Evolutionary conservation across 768 basidiomycete species (phyloP), one percentile per base, ranked within the genome.

Genomic region (Naematelia aurantialba): DNA sequence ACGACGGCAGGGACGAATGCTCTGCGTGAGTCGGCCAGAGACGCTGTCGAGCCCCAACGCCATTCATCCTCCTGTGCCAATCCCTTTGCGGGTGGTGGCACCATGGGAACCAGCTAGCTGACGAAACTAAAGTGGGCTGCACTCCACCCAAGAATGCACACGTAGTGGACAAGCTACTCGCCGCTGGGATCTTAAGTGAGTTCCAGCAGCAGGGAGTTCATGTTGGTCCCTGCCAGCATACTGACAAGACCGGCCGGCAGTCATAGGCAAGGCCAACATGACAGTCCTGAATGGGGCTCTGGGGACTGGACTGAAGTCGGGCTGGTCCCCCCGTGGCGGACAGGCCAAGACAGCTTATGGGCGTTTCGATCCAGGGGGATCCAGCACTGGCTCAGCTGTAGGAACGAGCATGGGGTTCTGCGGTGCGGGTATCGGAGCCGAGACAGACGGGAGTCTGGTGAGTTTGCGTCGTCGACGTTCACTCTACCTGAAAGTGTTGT

Each of bases 201-300:
- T 39, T n/a, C n/a, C n/a, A n/a, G n/a, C n/a, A n/a, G n/a, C n/a
- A n/a, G n/a, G n/a, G n/a, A n/a, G n/a, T n/a, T n/a, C n/a, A n/a
- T n/a, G n/a, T n/a, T n/a, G n/a, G n/a, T n/a, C n/a, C n/a, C n/a
- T n/a, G n/a, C n/a, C n/a, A n/a, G n/a, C n/a, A n/a, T n/a, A n/a
- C n/a, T n/a, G n/a, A n/a, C n/a, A n/a, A n/a, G n/a, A n/a, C n/a
- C n/a, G n/a, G 17, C 8, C 34, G 34, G 17, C 8, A 39, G 34
- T 57, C 30, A 55, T 74, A n/a, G 74, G 59, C 17, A 75, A 73
- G 46, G 60, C 74, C 19, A 73, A 73, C 34, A 47, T 73, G 45
- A 57, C 56, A 26, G 71, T 39, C 34, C 17, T 39, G 34, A 39
- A 39, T 39, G 34, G 34, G 34, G 34, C 34, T 39, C 34, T 39